A percentile compares a stretch with the other conserved stretches of the same genome.
Evolutionary conservation across 306 rosid genomes (phyloP).

Genomic region (Cicer judaicum): DNA sequence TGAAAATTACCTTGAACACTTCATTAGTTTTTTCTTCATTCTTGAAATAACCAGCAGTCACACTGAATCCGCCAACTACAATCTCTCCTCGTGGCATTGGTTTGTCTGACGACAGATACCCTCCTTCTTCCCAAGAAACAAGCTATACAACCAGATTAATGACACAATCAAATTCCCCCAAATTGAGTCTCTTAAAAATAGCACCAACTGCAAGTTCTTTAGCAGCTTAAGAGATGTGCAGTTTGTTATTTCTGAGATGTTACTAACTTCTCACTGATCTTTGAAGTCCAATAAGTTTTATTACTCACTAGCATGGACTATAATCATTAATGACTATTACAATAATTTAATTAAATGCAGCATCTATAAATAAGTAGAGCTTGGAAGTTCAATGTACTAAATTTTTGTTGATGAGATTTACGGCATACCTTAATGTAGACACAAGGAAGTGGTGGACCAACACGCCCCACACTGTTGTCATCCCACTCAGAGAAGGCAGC

Average conservation of each 20-base stretch:
- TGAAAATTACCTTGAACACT: constrained; percentile 73
- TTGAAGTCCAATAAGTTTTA: not conserved
- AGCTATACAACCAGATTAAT: constrained; percentile 63
- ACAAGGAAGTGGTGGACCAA: constrained; percentile 97
- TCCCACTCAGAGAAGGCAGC: constrained; percentile 88
- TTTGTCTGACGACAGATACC: constrained; percentile 76
- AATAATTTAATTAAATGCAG: constrained; percentile 28
- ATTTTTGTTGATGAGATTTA: constrained; percentile 2
- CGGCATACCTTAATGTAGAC: constrained; percentile 68
- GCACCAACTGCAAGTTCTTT: constrained; percentile 19
- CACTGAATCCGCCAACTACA: constrained; percentile 76
- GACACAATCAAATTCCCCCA: constrained; percentile 31
- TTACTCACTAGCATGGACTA: constrained; percentile 12
- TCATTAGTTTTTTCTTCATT: constrained; percentile 81
- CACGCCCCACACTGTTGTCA: constrained; percentile 86
- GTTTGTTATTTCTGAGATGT: constrained; percentile 18
- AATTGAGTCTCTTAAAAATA: not conserved
- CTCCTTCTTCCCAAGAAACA: constrained; percentile 95
- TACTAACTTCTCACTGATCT: constrained; percentile 13
- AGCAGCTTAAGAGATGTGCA: constrained; percentile 16
- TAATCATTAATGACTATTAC: constrained; percentile 4
- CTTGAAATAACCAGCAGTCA: constrained; percentile 90
- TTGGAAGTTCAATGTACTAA: constrained; percentile 1
- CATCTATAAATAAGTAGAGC: constrained; percentile 16
- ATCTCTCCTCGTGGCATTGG: constrained; percentile 98